Conservation (phyloP, 352 stramenopile species). For the Thalassiosira exigua region DNA sequence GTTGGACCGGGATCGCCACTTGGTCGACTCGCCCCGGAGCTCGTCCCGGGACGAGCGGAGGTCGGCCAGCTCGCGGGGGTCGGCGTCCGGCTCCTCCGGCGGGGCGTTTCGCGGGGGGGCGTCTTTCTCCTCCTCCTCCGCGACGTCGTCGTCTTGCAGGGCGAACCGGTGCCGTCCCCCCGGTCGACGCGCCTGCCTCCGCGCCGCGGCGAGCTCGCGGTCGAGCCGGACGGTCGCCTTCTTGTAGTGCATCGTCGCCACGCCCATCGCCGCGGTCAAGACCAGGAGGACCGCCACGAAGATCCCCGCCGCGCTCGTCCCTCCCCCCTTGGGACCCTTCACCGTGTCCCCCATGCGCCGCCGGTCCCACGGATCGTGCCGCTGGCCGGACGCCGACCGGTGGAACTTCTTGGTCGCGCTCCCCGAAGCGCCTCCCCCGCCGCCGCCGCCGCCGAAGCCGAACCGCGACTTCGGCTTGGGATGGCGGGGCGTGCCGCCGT, state of each 20-base stretch:
- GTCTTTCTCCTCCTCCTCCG: too few species aligned
- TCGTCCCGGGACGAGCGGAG: not conserved
- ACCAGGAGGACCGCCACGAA: not conserved
- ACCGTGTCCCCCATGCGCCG: not conserved
- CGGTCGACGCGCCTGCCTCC: not conserved
- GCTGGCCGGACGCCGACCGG: not conserved
- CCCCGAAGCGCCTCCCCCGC: not conserved
- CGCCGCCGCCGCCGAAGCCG: not conserved
- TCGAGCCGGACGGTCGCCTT: not conserved
- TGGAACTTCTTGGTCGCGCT: too few species aligned
- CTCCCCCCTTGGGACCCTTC: not conserved
- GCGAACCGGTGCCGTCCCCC: too few species aligned
- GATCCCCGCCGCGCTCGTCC: not conserved
- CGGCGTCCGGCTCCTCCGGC: too few species aligned
- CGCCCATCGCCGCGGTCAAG: not conserved
- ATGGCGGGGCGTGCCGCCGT: not conserved
- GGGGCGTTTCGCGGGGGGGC: too few species aligned
- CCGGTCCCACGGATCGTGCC: not conserved
- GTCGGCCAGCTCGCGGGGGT: too few species aligned
- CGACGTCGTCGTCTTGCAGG: too few species aligned
- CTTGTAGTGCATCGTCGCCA: slow-evolving; percentile 1
- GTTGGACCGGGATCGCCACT: not conserved
- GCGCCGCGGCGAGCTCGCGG: not conserved
- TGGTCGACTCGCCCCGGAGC: not conserved
- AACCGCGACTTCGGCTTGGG: not conserved